These are phyloP conservation scores for Aspergillus eucalypticola DNA, from an alignment of 2,329 filamentous ascomycete genomes.

Conservation along the genomic window DNA sequence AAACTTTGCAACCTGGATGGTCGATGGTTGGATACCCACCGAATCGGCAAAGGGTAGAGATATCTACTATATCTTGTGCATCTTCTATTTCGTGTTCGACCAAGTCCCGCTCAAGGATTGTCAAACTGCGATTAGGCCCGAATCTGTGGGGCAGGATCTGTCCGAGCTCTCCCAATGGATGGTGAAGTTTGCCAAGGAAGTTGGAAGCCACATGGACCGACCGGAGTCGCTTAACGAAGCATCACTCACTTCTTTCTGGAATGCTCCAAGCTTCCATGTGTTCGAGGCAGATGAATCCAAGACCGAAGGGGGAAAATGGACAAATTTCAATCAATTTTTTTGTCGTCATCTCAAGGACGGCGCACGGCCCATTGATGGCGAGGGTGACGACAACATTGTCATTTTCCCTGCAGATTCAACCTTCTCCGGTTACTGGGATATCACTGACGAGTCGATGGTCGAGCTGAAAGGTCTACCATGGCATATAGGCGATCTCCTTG, in stretches of 20 bases:
- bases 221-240: slow-evolving; percentile 32
- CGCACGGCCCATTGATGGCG: background rate
- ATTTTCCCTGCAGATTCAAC: slow-evolving; percentile 42
- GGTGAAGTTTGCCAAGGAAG: slow-evolving; percentile 37
- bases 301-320: slow-evolving; percentile 9
- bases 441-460: slow-evolving; percentile 22
- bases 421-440: slow-evolving; percentile 30
- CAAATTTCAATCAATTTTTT: slow-evolving; percentile 1
- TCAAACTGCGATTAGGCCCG: slow-evolving; percentile 34
- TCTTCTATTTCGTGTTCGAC: slow-evolving; percentile 46
- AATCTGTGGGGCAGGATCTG: slow-evolving; percentile 29
- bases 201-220: slow-evolving; percentile 40
- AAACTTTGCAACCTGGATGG: slow-evolving; percentile 13
- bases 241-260: background rate
- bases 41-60: slow-evolving; percentile 39
- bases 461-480: background rate
- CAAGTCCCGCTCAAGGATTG: slow-evolving; percentile 32
- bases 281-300: slow-evolving; percentile 30
- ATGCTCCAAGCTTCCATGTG: slow-evolving; percentile 28
- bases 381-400: slow-evolving; percentile 32
- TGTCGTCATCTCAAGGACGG: background rate
- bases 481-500: background rate
- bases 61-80: slow-evolving; percentile 40
- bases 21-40: slow-evolving; percentile 39
- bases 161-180: slow-evolving; percentile 43